Evolutionary conservation across 2,329 filamentous ascomycete species (phyloP), one percentile per base, ranked within the genome.

Genomic region (Fusarium sp.): DNA sequence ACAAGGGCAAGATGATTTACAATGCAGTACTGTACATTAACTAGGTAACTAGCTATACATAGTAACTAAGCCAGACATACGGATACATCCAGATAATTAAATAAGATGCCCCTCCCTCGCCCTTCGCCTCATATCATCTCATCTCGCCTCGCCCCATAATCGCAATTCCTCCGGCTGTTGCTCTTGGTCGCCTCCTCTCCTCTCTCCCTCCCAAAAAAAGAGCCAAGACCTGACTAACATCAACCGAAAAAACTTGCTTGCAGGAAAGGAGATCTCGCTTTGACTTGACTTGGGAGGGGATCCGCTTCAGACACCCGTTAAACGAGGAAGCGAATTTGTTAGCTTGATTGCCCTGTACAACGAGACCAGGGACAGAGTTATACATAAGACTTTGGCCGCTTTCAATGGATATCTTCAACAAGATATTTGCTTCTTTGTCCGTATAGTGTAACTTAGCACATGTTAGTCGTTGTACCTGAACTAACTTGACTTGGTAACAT

Each of bases 281-380:
- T 59, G 32, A 44, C 34, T 40, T 53, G 24, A 25, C 34, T n/a
- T 38, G 34, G 34, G 34, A n/a, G 11, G 15, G 25, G 32, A 53
- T 53, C 49, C 49, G 49, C 49, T 53, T 43, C 38, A 43, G 34
- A 53, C 38, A 27, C 49, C 24, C 49, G 49, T 40, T 53, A 27
- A 25, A 53, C 34, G 24, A 67, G 57, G 69, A 71, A 71, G 58
- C 58, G 58, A 56, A 47, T 25, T 46, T 30, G 22, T 59, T 70
- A 58, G 67, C 62, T 70, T 63, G 53, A 70, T 70, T 70, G 62
- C 67, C 67, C 67, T 71, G 67, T 59, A 70, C 69, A 43, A 72
- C 69, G 47, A 51, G 51, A 48, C 47, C 43, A 55, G 67, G 67
- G 62, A 24, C 18, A 52, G 24, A 53, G 22, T 27, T 53, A 16